A percentile compares a stretch with the other conserved stretches of the same genome.
phyloP scores from a whole-genome alignment of 2,329 filamentous ascomycete species.

The Ciborinia camelliae region DNA sequence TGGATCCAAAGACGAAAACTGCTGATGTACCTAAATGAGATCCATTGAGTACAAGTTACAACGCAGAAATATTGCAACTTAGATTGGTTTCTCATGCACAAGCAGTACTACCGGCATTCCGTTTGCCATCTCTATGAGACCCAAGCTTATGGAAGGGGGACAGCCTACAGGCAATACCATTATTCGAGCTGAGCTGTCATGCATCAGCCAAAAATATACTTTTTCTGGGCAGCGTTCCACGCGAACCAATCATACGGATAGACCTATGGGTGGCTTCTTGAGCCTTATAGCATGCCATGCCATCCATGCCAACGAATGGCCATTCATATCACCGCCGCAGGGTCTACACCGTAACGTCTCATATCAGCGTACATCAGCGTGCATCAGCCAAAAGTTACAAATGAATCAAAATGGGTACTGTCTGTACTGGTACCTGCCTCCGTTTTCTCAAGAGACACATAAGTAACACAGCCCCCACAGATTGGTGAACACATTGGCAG shows the following conservation, averaged over 20 bases:
- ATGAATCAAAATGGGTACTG: background rate
- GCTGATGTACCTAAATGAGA: background rate
- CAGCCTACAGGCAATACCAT: background rate
- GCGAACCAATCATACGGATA: background rate
- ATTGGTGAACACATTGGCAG: background rate
- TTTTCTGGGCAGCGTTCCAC: background rate
- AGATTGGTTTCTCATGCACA: background rate
- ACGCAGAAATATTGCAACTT: background rate
- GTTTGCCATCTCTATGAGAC: background rate
- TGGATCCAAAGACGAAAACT: background rate
- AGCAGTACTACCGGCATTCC: background rate
- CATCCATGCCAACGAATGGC: conserved; percentile 1
- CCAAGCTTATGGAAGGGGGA: background rate
- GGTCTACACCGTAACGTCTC: conserved; percentile 11
- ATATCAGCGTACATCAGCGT: too few species aligned
- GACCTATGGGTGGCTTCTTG: background rate
- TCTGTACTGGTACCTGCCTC: too few species aligned
- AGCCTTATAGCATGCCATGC: background rate
- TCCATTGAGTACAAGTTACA: background rate
- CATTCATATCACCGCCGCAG: conserved; percentile 5
- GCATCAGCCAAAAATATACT: background rate
- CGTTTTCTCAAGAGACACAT: background rate
- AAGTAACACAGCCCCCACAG: background rate
- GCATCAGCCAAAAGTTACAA: background rate
- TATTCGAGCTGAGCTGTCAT: conserved; percentile 10